Base-by-base conservation (phyloP, 805 yeast species). In the Debaryomyces hansenii region DNA sequence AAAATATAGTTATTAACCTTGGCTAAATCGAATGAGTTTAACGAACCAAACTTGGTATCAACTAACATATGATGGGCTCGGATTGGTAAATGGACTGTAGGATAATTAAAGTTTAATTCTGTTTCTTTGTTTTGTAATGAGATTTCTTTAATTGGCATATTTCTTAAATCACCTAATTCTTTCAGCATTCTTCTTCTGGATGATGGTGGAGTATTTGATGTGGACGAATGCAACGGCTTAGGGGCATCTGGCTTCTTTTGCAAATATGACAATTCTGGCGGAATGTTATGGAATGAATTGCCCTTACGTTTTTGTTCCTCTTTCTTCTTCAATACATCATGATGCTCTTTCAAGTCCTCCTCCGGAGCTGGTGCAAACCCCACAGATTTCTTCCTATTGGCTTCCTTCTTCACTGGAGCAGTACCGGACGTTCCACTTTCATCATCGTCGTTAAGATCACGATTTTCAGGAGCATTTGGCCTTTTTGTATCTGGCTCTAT, bases 1-100 rank as follows among this genome's bases (percentile, higher is more conserved):
- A 73, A 62, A 14, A 72, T 59, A 55, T 81, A 83, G 34, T 80
- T 75, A 56, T 81, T 79, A 57, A 79, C 70, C 43, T 85, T 78
- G 47, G 83, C 75, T 53, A 83, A 57, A 57, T 87, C 95, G 41
- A 79, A 71, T 2, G 92, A 87, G 55, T 83, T 84, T 33, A 87
- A 66, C 1, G 85, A 79, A 1, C 80, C 83, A 47, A 79, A 79
- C 39, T 70, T 68, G 20, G 85, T 80, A 52, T 83, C 78, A 10
- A 87, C 80, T 16, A 86, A 68, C 4, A 86, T 57, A 42, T 74
- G 72, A 54, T 72, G 69, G 27, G 70, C 59, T 6, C 71, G 64
- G 40, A 82, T 64, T 2, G 85, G 87, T 18, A 75, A 56, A 24
- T 72, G 72, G 40, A 79, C 72, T 35, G 73, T 74, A 18, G 70